A percentile compares a stretch with the other conserved stretches of the same genome.
Conservation (phyloP, 2,329 filamentous ascomycete species). For the Fusarium succisae region DNA sequence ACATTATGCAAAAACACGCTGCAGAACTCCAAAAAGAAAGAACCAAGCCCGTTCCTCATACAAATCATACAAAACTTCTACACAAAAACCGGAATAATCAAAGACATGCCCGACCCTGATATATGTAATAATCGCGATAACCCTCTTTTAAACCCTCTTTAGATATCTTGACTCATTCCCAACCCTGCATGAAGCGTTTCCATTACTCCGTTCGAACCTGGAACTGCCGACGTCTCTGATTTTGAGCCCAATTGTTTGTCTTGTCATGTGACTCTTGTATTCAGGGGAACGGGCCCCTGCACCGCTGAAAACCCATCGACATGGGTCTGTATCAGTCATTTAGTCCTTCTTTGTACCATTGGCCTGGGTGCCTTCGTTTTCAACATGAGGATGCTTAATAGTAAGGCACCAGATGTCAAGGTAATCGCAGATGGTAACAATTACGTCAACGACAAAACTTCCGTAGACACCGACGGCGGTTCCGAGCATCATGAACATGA, state of each 20-base stretch:
- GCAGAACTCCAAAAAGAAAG: conserved; percentile 19
- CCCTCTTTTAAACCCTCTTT: neutral
- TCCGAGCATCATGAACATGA: conserved; percentile 88
- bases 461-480: conserved; percentile 90
- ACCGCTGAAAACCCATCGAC: neutral
- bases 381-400: conserved; percentile 83
- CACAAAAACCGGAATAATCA: neutral
- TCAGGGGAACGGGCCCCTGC: neutral
- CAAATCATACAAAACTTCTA: conserved; percentile 22
- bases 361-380: conserved; percentile 46
- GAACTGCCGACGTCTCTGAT: neutral
- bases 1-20: conserved; percentile 15
- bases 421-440: conserved; percentile 97
- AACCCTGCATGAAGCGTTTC: neutral
- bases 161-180: conserved; percentile 8
- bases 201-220: neutral
- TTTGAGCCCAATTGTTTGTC: neutral
- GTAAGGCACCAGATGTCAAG: conserved; percentile 98
- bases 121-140: conserved; percentile 9
- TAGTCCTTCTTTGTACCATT: conserved; percentile 53
- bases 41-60: conserved; percentile 16
- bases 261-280: neutral
- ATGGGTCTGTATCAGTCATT: neutral
- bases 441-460: conserved; percentile 96
- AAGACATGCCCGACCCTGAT: neutral